A percentile compares a stretch with the other conserved stretches of the same genome.
Conservation (phyloP, 2,329 filamentous ascomycete species). For the Metarhizium rileyi region DNA sequence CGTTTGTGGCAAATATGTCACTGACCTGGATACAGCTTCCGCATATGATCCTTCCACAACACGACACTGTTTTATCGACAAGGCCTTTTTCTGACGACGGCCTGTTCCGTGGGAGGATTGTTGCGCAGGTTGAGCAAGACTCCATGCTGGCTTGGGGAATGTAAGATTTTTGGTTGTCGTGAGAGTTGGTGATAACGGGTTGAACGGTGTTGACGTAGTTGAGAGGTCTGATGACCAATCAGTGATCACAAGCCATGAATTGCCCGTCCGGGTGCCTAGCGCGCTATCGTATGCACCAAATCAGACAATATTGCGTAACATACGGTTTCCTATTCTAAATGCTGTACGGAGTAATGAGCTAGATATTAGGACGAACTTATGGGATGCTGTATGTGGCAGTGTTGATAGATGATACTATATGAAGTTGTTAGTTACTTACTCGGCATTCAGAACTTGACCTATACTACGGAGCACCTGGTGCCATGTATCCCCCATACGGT, state of each 20-base stretch:
- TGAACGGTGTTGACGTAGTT: not conserved
- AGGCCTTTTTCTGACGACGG: conserved; percentile 51
- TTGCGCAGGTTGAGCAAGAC: conserved; percentile 63
- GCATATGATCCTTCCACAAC: conserved; percentile 64
- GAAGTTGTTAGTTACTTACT: too few species aligned
- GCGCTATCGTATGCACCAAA: too few species aligned
- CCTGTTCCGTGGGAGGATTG: conserved; percentile 44
- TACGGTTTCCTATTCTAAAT: too few species aligned
- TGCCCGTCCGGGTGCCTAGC: too few species aligned
- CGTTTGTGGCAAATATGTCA: not conserved
- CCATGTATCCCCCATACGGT: too few species aligned
- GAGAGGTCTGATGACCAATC: conserved; percentile 3
- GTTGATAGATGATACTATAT: too few species aligned
- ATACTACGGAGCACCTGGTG: too few species aligned
- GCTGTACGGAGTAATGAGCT: too few species aligned
- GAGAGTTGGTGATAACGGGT: not conserved
- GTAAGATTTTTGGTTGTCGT: not conserved
- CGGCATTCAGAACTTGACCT: too few species aligned
- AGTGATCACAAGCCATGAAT: conserved; percentile 1
- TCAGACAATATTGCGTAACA: too few species aligned
- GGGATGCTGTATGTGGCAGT: too few species aligned
- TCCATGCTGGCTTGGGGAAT: conserved; percentile 19
- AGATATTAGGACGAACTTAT: too few species aligned
- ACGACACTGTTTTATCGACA: conserved; percentile 52
- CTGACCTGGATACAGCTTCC: conserved; percentile 54